Evolutionary conservation across 257 asterid genomes (phyloP).

Genomic region (Solanum neorickii): DNA sequence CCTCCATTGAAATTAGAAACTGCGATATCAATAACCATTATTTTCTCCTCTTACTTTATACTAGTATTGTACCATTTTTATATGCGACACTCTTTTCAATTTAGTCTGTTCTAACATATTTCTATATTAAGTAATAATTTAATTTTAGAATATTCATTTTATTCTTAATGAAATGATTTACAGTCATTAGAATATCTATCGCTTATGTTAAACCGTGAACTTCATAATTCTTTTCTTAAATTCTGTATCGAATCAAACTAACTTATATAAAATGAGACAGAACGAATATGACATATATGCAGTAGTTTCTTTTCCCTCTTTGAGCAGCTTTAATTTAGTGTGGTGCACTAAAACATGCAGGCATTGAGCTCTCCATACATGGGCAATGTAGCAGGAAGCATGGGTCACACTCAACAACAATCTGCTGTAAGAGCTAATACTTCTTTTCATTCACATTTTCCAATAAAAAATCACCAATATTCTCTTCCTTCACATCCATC

Average conservation of each 20-base stretch:
- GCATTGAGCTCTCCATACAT: conserved; percentile 33
- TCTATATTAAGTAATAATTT: too few species aligned
- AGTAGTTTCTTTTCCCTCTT: background rate
- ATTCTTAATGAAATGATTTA: too few species aligned
- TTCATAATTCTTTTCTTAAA: too few species aligned
- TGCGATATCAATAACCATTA: background rate
- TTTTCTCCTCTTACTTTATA: background rate
- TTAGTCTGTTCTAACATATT: background rate
- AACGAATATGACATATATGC: too few species aligned
- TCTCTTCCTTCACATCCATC: conserved; percentile 1
- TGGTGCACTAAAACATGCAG: conserved; percentile 7
- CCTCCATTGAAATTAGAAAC: background rate
- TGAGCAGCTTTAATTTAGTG: background rate
- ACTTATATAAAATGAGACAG: too few species aligned
- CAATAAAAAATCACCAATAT: conserved; percentile 26
- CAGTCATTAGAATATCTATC: too few species aligned
- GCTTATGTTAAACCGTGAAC: background rate
- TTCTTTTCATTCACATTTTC: conserved; percentile 33
- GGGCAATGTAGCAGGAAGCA: conserved; percentile 25
- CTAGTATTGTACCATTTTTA: background rate
- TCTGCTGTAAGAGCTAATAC: conserved; percentile 46
- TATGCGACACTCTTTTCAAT: background rate
- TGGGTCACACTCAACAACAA: conserved; percentile 34
- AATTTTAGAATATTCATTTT: too few species aligned
- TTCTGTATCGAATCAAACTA: too few species aligned